These are phyloP conservation scores for Hygrocybe punicea DNA, from an alignment of 768 basidiomycete species.

Conservation along the genomic window DNA sequence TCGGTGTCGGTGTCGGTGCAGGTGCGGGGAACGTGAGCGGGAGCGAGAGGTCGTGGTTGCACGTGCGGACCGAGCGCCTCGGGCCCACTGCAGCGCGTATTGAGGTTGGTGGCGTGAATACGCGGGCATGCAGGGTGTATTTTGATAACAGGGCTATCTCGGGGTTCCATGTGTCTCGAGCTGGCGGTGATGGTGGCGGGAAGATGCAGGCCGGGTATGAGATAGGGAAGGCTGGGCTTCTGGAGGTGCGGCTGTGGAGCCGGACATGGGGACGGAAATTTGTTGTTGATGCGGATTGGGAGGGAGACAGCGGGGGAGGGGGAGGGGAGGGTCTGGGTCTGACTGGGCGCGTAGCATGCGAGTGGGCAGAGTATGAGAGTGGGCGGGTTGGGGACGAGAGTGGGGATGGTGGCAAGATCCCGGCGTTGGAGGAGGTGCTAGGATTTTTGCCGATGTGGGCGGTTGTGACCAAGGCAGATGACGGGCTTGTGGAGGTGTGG, in stretches of 20 bases:
- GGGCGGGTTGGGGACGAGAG: slow-evolving; percentile 33
- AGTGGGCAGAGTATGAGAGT: slow-evolving; percentile 54
- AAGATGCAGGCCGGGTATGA: slow-evolving; percentile 42
- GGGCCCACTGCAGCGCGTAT: slow-evolving; percentile 48
- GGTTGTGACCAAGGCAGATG: slow-evolving; percentile 40
- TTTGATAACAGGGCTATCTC: slow-evolving; percentile 49
- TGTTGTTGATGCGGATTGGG: slow-evolving; percentile 44
- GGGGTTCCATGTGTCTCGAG: slow-evolving; percentile 39
- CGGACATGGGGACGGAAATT: slow-evolving; percentile 50
- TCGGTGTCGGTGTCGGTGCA: background rate
- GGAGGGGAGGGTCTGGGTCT: slow-evolving; percentile 7
- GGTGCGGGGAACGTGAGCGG: background rate
- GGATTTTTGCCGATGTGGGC: slow-evolving; percentile 52
- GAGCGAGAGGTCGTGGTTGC: slow-evolving; percentile 39
- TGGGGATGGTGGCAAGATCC: slow-evolving; percentile 39
- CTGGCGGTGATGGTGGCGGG: slow-evolving; percentile 15
- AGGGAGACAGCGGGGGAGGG: too few relatives aligned
- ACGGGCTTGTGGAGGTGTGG: slow-evolving; percentile 46
- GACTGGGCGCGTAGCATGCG: slow-evolving; percentile 47
- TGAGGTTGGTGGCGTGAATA: slow-evolving; percentile 52
- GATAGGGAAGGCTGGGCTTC: slow-evolving; percentile 34
- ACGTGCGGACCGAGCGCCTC: slow-evolving; percentile 39
- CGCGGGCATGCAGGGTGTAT: slow-evolving; percentile 59
- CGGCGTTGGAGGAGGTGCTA: slow-evolving; percentile 51
- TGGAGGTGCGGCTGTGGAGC: slow-evolving; percentile 48